Percentiles rank a stretch among this genome's conserved stretches.
Conservation (phyloP, 2,329 filamentous ascomycete genomes). For the Exophiala calicioides region DNA sequence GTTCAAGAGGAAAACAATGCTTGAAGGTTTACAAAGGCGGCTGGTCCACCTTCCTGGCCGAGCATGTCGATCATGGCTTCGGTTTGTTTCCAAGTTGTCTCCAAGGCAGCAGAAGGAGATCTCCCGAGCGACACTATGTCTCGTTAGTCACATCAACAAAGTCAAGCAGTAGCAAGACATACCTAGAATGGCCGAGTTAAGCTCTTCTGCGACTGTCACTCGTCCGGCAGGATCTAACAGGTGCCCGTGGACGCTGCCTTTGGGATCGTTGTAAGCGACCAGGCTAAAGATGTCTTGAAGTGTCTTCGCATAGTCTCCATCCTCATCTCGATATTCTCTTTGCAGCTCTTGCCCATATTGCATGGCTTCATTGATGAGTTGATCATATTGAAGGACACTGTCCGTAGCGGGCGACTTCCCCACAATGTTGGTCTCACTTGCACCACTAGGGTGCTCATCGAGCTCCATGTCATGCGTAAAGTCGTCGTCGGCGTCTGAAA, state of each 20-base stretch:
- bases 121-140: conserved; percentile 80
- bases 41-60: conserved; percentile 74
- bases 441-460: conserved; percentile 42
- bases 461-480: conserved; percentile 60
- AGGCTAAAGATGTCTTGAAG: conserved; percentile 85
- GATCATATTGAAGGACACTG: conserved; percentile 39
- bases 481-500: conserved; percentile 36
- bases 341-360: conserved; percentile 77
- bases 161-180: conserved; percentile 37
- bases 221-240: conserved; percentile 75
- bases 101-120: conserved; percentile 80
- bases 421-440: conserved; percentile 33
- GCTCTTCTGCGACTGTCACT: conserved; percentile 80
- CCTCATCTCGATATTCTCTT: conserved; percentile 73
- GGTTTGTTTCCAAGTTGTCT: conserved; percentile 83
- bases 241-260: conserved; percentile 73
- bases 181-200: conserved; percentile 92
- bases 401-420: conserved; percentile 37
- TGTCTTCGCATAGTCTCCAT: conserved; percentile 69
- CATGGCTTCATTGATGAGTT: conserved; percentile 69
- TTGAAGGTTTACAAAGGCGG: conserved; percentile 74
- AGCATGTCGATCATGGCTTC: conserved; percentile 82
- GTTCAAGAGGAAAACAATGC: conserved; percentile 17
- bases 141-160: conserved; percentile 29
- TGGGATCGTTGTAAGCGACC: conserved; percentile 81